Evolutionary conservation across 257 asterid genomes (phyloP).

Genomic region (Ajuga chamaepitys): DNA sequence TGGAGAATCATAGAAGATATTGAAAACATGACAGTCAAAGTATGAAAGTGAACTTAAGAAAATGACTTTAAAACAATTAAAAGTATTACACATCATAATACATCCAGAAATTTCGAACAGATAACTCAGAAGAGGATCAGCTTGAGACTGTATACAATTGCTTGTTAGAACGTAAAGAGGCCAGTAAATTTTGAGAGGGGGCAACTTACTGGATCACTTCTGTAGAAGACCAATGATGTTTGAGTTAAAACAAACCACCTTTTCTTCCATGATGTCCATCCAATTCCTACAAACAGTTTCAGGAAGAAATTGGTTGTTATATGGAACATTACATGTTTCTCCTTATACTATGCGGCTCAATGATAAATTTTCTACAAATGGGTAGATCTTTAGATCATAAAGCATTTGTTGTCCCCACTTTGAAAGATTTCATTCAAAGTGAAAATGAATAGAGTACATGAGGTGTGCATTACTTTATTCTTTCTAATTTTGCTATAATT

Average conservation of each 20-base stretch:
- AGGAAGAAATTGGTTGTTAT: slow-evolving; percentile 2
- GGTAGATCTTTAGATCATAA: neutral
- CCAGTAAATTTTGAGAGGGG: neutral
- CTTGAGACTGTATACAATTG: neutral
- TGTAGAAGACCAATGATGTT: slow-evolving; percentile 94
- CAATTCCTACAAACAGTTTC: slow-evolving; percentile 63
- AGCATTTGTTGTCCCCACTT: neutral
- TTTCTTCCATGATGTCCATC: slow-evolving; percentile 99
- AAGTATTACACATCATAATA: neutral
- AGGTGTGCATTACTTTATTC: neutral
- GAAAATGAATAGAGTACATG: no score
- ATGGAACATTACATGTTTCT: neutral
- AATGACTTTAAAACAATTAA: neutral
- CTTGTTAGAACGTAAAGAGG: neutral
- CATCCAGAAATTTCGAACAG: neutral
- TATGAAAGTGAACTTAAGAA: neutral
- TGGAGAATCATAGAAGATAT: neutral
- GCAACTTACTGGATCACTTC: slow-evolving; percentile 94
- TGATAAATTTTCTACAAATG: neutral
- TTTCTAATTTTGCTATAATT: neutral
- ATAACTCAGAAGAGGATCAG: neutral
- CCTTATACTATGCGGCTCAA: no score
- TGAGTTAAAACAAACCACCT: slow-evolving; percentile 97
- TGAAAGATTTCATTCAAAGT: no score
- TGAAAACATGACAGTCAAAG: neutral